Base-by-base conservation (phyloP, 345 rosid genomes). In the Salix viminalis region DNA sequence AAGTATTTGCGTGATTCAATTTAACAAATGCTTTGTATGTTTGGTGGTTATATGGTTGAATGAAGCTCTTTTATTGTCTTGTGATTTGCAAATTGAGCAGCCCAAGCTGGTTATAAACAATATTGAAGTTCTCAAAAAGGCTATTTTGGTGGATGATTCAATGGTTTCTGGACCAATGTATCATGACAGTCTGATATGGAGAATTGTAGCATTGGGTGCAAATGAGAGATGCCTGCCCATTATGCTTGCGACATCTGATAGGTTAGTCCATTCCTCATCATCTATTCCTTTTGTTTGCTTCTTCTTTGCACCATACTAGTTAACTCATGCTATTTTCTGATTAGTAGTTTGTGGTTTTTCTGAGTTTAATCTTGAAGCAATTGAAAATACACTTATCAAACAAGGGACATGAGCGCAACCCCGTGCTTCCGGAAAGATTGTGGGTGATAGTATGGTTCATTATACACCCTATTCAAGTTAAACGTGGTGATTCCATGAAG, bases 71-170 rank as follows among this genome's bases (percentile, higher is more conserved):
- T 73, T 80, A 74, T 32, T 75, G 71, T 79, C 37, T 64, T 50
- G 61, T 69, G 78, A 41, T 41, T 41, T 41, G 13, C 44, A 41
- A 69, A 73, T 64, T 85, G 84, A 84, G 85, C 98, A 96, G 99
- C 98, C 97, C 28, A 96, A 96, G 90, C 88, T 96, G 84, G 89
- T 96, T 70, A 91, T 96, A 78, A 96, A 96, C 92, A 92, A 96
- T 82, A 85, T 92, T 79, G 97, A 96, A 79, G 87, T 90, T 79
- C 91, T 96, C 70, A 87, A 87, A 84, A 88, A 72, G 82, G 94
- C 98, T n/a, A 77, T 83, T 76, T 83, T 84, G 71, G 85, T 82
- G 3, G 91, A 93, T 85, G 96, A 89, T 79, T 80, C 89, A 30
- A 64, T 78, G 26, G 90, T 92, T 62, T 81, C 85, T 69, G 92